Conservation (phyloP, 2,329 filamentous ascomycete genomes). For the Sporothrix schenckii region DNA sequence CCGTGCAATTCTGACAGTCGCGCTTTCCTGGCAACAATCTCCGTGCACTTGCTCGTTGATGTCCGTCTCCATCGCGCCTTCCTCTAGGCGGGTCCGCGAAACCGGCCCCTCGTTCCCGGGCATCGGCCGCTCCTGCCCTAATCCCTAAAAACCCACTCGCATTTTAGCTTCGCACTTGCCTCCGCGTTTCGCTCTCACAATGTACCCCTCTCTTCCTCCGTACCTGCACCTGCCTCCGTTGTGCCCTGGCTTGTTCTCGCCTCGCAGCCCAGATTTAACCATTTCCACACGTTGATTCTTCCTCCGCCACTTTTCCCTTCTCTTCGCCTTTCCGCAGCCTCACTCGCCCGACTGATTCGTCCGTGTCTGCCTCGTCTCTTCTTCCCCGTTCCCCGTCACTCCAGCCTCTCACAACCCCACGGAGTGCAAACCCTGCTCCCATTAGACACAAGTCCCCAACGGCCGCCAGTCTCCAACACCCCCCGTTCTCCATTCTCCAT, state of each 20-base stretch:
- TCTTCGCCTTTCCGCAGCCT: background rate
- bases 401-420: conserved; percentile 1
- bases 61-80: background rate
- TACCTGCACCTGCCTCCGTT: background rate
- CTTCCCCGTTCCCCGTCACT: background rate
- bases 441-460: background rate
- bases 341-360: background rate
- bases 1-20: background rate
- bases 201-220: background rate
- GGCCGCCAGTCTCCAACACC: background rate
- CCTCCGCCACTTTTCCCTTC: conserved; percentile 12
- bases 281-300: conserved; percentile 8
- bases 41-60: background rate
- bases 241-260: background rate
- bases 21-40: background rate
- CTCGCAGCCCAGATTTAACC: conserved; percentile 11
- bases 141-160: background rate
- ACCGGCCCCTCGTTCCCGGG: background rate
- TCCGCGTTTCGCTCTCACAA: background rate
- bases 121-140: background rate
- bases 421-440: conserved; percentile 2
- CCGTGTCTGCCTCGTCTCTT: background rate
- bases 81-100: background rate
- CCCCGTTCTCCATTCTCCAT: background rate
- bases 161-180: conserved; percentile 9